Base-by-base conservation (phyloP, 176 grass and related monocot genomes). In the Pontederia crassipes region DNA sequence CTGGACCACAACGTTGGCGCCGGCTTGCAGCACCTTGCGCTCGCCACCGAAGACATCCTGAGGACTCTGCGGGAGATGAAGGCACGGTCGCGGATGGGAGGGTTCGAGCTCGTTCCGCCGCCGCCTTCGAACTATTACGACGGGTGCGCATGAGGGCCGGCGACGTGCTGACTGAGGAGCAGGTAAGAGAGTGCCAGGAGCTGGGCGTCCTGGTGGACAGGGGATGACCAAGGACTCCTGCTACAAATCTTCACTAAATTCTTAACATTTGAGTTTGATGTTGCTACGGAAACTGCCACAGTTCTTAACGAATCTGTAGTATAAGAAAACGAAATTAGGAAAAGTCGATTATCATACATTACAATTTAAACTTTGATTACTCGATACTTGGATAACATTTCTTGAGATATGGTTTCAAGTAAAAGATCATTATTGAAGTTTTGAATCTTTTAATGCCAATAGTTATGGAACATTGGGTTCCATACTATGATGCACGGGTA, bases 181-280 rank as follows among this genome's bases (percentile, higher is more conserved):
- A 97, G 78, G 85, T 97, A 11, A 88, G 71, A 46, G 81, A 92
- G 65, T 98, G 93, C 63, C 69, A 98, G 13, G 81, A 98, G 48
- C 54, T 98, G 12, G 87, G 93, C 1, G 71, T 98, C 54, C 81
- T 98, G 20, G 84, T 98, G 11, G 93, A 98, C 73, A 92, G 84
- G 84, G 56, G 93, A 98, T 68, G 93, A 98, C 75, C 87, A 98
- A 60, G 87, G 93, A 0, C 76, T 98, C 4, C 64, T 98, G 61
- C 81, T 98, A 14, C 93, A 98, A 46, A 98, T 98, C 67, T 98
- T 98, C 76, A 88, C 84, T 62, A 98, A 98, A n/a, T n/a, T n/a
- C n/a, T 40, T 40, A 7, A 1, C 2, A 40, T 24, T 40, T 4
- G 32, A 7, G 6, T 3, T 24, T 24, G 20, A 24, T 24, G 20